Conservation (phyloP, 1,139 yeast genomes). For the Yamadazyma spencermartinsiae region DNA sequence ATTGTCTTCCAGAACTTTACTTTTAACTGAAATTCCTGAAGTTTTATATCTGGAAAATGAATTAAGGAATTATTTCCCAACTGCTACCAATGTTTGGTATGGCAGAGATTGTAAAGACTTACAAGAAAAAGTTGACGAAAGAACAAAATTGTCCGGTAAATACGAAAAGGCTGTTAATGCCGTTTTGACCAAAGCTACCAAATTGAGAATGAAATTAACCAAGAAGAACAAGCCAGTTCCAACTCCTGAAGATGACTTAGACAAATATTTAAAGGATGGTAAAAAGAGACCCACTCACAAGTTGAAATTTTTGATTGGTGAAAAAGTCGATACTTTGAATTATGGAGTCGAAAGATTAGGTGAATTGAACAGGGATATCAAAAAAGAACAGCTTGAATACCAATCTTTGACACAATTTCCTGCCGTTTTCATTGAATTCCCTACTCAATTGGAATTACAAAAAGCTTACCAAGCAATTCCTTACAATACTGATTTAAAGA, state of each 20-base stretch:
- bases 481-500: conserved; percentile 62
- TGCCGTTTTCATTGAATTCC: conserved; percentile 84
- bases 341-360: conserved; percentile 68
- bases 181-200: conserved; percentile 56
- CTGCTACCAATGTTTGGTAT: conserved; percentile 60
- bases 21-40: conserved; percentile 62
- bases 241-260: conserved; percentile 60
- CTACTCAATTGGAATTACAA: conserved; percentile 85
- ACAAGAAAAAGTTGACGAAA: conserved; percentile 52
- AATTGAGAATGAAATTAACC: conserved; percentile 52
- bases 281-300: conserved; percentile 72
- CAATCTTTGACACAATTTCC: conserved; percentile 51
- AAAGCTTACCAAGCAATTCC: conserved; percentile 82
- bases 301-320: conserved; percentile 59
- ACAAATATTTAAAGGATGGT: conserved; percentile 51
- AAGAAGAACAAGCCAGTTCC: conserved; percentile 55
- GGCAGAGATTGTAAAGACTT: conserved; percentile 60
- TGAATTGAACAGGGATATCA: conserved; percentile 65
- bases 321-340: conserved; percentile 82
- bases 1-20: conserved; percentile 64
- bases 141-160: conserved; percentile 53
- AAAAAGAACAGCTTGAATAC: conserved; percentile 53
- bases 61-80: conserved; percentile 59
- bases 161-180: conserved; percentile 62
- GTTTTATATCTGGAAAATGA: conserved; percentile 49